Conservation (phyloP, 257 asterid genomes). For the Primulina tabacum region DNA sequence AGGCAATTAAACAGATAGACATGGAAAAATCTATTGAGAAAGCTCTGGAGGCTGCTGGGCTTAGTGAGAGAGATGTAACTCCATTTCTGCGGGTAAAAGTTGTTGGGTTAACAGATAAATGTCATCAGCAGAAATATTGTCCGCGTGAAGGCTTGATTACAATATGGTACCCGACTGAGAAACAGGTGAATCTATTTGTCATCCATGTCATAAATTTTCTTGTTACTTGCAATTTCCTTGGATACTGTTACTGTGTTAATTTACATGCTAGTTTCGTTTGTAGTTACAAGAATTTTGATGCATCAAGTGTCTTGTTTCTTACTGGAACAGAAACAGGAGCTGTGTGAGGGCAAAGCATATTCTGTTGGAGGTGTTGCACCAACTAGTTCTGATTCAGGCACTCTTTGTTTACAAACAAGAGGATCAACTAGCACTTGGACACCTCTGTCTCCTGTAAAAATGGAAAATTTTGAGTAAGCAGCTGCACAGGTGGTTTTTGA, state of each 20-base stretch:
- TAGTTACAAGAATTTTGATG: neutral
- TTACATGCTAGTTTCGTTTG: constrained; percentile 16
- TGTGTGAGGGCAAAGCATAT: constrained; percentile 83
- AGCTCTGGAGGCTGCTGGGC: constrained; percentile 84
- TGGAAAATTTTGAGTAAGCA: constrained; percentile 60
- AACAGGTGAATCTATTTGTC: constrained; percentile 51
- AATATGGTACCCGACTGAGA: constrained; percentile 92
- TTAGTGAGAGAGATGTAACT: constrained; percentile 69
- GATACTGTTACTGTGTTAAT: constrained; percentile 2
- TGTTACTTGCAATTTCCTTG: neutral
- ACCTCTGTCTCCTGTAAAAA: constrained; percentile 49
- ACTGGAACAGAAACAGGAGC: constrained; percentile 52
- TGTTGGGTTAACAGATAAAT: constrained; percentile 62
- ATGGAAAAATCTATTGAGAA: constrained; percentile 63
- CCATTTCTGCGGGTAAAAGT: constrained; percentile 88
- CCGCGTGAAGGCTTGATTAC: constrained; percentile 70
- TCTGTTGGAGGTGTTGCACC: constrained; percentile 71
- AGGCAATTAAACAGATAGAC: constrained; percentile 63
- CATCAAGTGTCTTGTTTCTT: constrained; percentile 15
- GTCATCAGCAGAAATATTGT: constrained; percentile 30
- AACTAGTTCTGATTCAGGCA: constrained; percentile 59
- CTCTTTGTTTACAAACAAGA: constrained; percentile 74
- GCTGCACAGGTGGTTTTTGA: constrained; percentile 7
- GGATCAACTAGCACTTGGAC: constrained; percentile 73
- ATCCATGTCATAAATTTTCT: constrained; percentile 15